Percentiles rank a stretch among this genome's conserved stretches.
These are phyloP conservation scores for Paramecium octaurelia DNA, from an alignment of 73 alveolate genomes.

Conservation along the genomic window DNA sequence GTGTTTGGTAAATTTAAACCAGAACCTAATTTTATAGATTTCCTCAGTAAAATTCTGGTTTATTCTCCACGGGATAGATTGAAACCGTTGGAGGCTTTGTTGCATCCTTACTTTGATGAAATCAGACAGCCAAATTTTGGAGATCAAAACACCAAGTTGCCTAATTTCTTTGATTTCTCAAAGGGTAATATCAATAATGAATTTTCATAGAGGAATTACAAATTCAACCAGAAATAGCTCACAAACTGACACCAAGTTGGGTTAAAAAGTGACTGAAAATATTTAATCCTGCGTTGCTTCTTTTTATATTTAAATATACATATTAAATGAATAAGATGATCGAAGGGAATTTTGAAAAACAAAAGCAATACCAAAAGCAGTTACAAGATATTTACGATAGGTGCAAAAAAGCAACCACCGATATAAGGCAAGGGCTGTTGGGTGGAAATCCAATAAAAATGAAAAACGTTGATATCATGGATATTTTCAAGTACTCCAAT, in stretches of 20 bases:
- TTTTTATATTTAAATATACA: background rate
- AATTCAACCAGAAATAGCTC: background rate
- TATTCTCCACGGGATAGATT: constrained; percentile 82
- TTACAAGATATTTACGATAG: background rate
- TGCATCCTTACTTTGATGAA: constrained; percentile 93
- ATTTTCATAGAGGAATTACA: constrained; percentile 60
- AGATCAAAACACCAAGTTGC: background rate
- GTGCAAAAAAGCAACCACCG: background rate
- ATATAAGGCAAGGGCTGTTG: background rate
- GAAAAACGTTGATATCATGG: background rate
- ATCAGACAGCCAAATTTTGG: constrained; percentile 50
- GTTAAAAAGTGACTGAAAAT: background rate
- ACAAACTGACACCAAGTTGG: background rate
- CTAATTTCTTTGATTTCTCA: constrained; percentile 32
- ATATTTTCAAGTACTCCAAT: background rate
- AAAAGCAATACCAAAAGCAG: background rate
- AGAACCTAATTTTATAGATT: constrained; percentile 62
- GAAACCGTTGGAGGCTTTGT: constrained; percentile 79
- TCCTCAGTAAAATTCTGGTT: constrained; percentile 74
- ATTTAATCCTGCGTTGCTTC: background rate
- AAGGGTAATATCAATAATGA: background rate
- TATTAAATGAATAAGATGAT: background rate
- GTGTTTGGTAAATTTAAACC: constrained; percentile 10
- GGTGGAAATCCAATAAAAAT: background rate
- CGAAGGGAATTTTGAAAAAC: background rate